phyloP scores from a whole-genome alignment of 2,329 filamentous ascomycete species.

The Sporothrix pseudoabietina region DNA sequence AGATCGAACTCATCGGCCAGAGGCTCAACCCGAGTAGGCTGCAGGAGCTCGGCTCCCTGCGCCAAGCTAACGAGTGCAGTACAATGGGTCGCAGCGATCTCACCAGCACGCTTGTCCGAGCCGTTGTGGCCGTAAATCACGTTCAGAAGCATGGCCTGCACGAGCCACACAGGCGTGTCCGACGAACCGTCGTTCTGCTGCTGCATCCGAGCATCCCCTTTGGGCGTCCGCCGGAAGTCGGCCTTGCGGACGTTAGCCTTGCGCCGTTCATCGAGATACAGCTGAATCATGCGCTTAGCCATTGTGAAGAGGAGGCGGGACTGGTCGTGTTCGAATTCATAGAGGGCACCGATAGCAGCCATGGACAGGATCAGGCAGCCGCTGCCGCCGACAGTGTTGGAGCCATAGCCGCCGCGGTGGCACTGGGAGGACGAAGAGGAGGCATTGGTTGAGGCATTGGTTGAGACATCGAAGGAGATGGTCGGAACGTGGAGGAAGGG shows the following conservation, averaged over 20 bases:
- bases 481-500: constrained; percentile 94
- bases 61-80: constrained; percentile 88
- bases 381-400: constrained; percentile 64
- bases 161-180: constrained; percentile 87
- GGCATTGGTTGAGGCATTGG: constrained; percentile 1
- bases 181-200: constrained; percentile 59
- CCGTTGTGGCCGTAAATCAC: constrained; percentile 95
- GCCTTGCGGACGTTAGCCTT: constrained; percentile 76
- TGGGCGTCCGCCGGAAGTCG: constrained; percentile 56
- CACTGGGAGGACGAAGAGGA: constrained; percentile 59
- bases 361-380: constrained; percentile 86
- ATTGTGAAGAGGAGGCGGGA: constrained; percentile 88
- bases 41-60: constrained; percentile 75
- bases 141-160: constrained; percentile 95
- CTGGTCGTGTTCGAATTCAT: constrained; percentile 77
- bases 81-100: constrained; percentile 91
- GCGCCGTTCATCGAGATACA: constrained; percentile 87
- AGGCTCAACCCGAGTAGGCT: constrained; percentile 50
- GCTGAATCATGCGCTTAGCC: constrained; percentile 91
- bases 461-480: constrained; percentile 77
- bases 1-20: constrained; percentile 54
- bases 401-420: constrained; percentile 49
- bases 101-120: constrained; percentile 84
- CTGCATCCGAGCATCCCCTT: constrained; percentile 43
- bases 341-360: constrained; percentile 73